These are phyloP conservation scores for Xylaria palmicola DNA, from an alignment of 495 filamentous ascomycete species.

Conservation along the genomic window DNA sequence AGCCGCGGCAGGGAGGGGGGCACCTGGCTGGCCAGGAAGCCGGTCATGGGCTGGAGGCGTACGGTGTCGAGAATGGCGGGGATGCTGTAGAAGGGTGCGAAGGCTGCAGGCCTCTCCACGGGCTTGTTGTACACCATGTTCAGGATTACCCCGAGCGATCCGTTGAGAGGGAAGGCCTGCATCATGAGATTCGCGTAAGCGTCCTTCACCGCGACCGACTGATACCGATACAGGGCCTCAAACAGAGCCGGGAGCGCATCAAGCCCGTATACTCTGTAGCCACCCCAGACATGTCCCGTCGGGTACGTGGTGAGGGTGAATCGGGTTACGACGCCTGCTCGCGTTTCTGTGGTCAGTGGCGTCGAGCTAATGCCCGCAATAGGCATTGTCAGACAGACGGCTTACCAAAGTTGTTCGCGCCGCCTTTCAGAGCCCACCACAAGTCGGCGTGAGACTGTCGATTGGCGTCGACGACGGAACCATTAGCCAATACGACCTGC, in stretches of 20 bases:
- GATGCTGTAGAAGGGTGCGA: constrained; percentile 25
- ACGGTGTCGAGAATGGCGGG: constrained; percentile 21
- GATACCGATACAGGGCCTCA: constrained; percentile 22
- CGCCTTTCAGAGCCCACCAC: constrained; percentile 47
- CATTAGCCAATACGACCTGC: constrained; percentile 53
- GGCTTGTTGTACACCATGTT: constrained; percentile 29
- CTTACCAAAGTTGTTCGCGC: constrained; percentile 52
- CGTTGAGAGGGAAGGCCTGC: constrained; percentile 28
- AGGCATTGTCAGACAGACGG: constrained; percentile 10
- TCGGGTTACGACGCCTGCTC: constrained; percentile 38
- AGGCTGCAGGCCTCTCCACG: constrained; percentile 20
- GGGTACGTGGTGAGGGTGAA: constrained; percentile 45
- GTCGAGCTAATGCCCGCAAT: neutral
- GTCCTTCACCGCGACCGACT: constrained; percentile 24
- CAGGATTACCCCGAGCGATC: constrained; percentile 26
- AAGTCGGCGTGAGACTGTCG: constrained; percentile 36
- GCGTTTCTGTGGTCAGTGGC: constrained; percentile 12
- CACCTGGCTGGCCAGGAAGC: constrained; percentile 14
- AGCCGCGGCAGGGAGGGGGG: constrained; percentile 14
- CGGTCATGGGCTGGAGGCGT: constrained; percentile 24
- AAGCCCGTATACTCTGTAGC: constrained; percentile 36
- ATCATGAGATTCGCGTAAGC: constrained; percentile 30
- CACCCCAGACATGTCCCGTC: constrained; percentile 42
- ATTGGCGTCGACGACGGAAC: constrained; percentile 50
- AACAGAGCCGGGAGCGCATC: constrained; percentile 26